Evolutionary conservation across 2,329 filamentous ascomycete genomes (phyloP).

Genomic region (Fusarium luffae): DNA sequence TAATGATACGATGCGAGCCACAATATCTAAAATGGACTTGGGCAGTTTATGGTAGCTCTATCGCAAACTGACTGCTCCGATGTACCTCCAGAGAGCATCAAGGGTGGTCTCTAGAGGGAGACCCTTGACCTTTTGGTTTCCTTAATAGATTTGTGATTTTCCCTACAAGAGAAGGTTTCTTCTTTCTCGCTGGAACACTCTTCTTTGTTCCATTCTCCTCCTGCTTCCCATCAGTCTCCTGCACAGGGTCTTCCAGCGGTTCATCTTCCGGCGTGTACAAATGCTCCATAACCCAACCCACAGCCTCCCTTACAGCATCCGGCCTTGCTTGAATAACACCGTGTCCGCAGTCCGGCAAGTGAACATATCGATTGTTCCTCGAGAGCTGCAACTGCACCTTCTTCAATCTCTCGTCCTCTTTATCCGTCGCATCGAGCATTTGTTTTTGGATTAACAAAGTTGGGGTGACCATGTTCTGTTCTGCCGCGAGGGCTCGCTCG

Average conservation of each 20-base stretch:
- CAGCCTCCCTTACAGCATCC: slow-evolving; percentile 25
- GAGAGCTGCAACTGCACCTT: slow-evolving; percentile 34
- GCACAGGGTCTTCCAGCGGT: fast-evolving
- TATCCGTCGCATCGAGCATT: slow-evolving; percentile 25
- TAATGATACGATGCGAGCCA: no score
- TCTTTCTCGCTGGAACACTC: not conserved
- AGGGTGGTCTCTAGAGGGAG: not conserved
- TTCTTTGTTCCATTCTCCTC: fast-evolving
- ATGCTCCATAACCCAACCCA: slow-evolving; percentile 34
- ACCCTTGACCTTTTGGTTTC: not conserved
- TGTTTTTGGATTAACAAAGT: slow-evolving; percentile 18
- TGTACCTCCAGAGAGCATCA: not conserved
- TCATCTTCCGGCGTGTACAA: fast-evolving
- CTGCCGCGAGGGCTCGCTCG: slow-evolving; percentile 14
- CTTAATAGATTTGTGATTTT: not conserved
- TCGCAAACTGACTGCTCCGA: no score
- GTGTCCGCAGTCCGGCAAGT: slow-evolving; percentile 37
- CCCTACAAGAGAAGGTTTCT: not conserved
- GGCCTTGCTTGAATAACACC: slow-evolving; percentile 28
- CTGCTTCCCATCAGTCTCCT: fast-evolving
- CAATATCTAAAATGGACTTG: no score
- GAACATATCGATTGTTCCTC: slow-evolving; percentile 27
- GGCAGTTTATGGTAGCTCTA: no score
- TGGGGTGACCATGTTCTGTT: not conserved
- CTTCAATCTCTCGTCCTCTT: slow-evolving; percentile 38